phyloP scores from a whole-genome alignment of 148 eudicot genomes.

The Nepenthes gracilis region DNA sequence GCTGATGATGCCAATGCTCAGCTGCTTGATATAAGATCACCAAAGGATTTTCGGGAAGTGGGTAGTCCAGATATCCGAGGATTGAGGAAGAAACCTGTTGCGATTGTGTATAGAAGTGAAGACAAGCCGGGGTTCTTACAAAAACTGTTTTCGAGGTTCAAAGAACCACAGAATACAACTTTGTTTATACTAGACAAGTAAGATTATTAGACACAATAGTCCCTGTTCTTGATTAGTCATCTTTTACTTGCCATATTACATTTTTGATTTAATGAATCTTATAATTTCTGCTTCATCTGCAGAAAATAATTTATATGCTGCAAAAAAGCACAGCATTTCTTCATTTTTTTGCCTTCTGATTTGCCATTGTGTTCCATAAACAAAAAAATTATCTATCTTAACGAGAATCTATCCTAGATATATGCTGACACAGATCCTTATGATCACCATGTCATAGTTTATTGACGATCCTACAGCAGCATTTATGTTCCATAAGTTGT shows the following conservation, averaged over 20 bases:
- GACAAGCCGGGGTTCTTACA: conserved; percentile 85
- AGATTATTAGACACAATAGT: conserved; percentile 8
- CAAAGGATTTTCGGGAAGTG: conserved; percentile 39
- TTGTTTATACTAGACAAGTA: conserved; percentile 92
- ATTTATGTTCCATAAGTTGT: no score
- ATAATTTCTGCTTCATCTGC: neutral
- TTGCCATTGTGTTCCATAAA: no score
- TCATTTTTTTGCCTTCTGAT: no score
- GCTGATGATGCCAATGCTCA: conserved; percentile 55
- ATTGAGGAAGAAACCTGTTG: conserved; percentile 62
- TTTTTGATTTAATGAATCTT: neutral
- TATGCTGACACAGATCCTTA: no score
- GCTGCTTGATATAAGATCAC: conserved; percentile 76
- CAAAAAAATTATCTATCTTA: no score
- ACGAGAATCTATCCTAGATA: no score
- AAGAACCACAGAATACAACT: conserved; percentile 84
- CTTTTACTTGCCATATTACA: neutral
- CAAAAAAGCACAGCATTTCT: no score
- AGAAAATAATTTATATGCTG: no score
- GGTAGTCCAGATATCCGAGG: conserved; percentile 75
- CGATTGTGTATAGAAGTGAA: conserved; percentile 54
- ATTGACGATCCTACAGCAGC: no score
- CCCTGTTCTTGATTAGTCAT: neutral
- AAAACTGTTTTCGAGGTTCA: conserved; percentile 74
- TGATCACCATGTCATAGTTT: no score